Conservation (phyloP, 2,329 filamentous ascomycete genomes). For the Botrytis hyacinthi region DNA sequence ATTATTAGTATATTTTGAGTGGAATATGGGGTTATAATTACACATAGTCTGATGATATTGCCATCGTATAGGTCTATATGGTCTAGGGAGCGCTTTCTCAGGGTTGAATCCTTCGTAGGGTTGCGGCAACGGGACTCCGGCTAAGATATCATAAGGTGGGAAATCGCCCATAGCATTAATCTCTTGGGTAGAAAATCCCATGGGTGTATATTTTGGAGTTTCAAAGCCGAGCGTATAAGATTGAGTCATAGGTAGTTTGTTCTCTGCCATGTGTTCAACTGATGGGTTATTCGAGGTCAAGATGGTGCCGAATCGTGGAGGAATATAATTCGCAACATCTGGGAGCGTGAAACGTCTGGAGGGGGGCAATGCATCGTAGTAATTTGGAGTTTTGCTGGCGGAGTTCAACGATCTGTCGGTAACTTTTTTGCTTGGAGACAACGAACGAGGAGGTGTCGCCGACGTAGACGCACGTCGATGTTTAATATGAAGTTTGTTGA, state of each 20-base stretch:
- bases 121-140: slow-evolving; percentile 68
- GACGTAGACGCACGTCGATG: slow-evolving; percentile 36
- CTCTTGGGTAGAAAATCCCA: slow-evolving; percentile 68
- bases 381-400: slow-evolving; percentile 9
- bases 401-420: slow-evolving; percentile 13
- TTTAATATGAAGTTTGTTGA: slow-evolving; percentile 31
- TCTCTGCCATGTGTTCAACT: slow-evolving; percentile 25
- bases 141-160: slow-evolving; percentile 73
- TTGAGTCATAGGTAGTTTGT: slow-evolving; percentile 30
- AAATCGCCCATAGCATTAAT: slow-evolving; percentile 71
- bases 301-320: slow-evolving; percentile 26
- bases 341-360: slow-evolving; percentile 33
- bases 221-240: slow-evolving; percentile 33
- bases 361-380: slow-evolving; percentile 31
- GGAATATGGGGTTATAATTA: slow-evolving; percentile 45
- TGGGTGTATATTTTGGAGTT: slow-evolving; percentile 54
- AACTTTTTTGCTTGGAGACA: slow-evolving; percentile 31
- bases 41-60: slow-evolving; percentile 89
- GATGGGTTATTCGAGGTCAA: slow-evolving; percentile 27
- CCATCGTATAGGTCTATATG: slow-evolving; percentile 82
- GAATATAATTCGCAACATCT: slow-evolving; percentile 30
- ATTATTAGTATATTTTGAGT: neutral
- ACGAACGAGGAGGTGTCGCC: slow-evolving; percentile 37
- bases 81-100: slow-evolving; percentile 64
- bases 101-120: slow-evolving; percentile 67